These are phyloP conservation scores for Metschnikowia noctiluminum DNA, from an alignment of 805 yeast genomes.

Conservation along the genomic window DNA sequence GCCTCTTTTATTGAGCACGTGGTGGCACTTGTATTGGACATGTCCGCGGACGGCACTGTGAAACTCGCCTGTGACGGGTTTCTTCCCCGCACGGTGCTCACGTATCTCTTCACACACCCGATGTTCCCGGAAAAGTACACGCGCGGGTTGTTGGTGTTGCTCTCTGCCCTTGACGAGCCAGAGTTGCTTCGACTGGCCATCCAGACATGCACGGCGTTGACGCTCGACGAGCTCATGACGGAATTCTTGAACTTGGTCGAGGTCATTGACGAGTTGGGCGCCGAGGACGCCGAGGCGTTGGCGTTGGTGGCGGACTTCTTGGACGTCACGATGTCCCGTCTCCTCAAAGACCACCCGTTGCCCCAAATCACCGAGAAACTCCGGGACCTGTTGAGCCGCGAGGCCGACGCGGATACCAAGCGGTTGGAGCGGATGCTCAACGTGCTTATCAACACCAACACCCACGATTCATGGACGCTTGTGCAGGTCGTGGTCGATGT, in stretches of 20 bases:
- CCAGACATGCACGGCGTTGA: slow-evolving; percentile 69
- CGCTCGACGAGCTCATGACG: slow-evolving; percentile 57
- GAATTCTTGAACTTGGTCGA: slow-evolving; percentile 20
- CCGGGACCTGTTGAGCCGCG: slow-evolving; percentile 28
- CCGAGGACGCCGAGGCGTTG: slow-evolving; percentile 15
- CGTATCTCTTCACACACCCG: slow-evolving; percentile 84
- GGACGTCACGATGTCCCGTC: slow-evolving; percentile 45
- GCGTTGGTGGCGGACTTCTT: slow-evolving; percentile 16
- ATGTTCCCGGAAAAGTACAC: slow-evolving; percentile 65
- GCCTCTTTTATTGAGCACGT: slow-evolving; percentile 48
- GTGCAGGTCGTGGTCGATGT: slow-evolving; percentile 66
- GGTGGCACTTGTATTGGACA: slow-evolving; percentile 39
- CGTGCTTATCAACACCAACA: slow-evolving; percentile 31
- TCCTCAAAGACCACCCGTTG: slow-evolving; percentile 61
- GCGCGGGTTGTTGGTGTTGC: slow-evolving; percentile 52
- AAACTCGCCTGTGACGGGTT: slow-evolving; percentile 25
- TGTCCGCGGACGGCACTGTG: slow-evolving; percentile 22
- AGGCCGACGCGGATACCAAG: slow-evolving; percentile 23
- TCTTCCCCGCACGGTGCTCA: slow-evolving; percentile 56
- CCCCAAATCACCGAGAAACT: slow-evolving; percentile 54
- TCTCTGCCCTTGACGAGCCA: slow-evolving; percentile 42
- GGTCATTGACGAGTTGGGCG: slow-evolving; percentile 1
- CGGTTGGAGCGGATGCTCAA: slow-evolving; percentile 39
- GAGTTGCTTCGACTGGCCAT: slow-evolving; percentile 78
- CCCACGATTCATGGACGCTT: slow-evolving; percentile 57